Base-by-base conservation (phyloP, 2,329 filamentous ascomycete genomes). In the Pseudogymnoascus sp. region DNA sequence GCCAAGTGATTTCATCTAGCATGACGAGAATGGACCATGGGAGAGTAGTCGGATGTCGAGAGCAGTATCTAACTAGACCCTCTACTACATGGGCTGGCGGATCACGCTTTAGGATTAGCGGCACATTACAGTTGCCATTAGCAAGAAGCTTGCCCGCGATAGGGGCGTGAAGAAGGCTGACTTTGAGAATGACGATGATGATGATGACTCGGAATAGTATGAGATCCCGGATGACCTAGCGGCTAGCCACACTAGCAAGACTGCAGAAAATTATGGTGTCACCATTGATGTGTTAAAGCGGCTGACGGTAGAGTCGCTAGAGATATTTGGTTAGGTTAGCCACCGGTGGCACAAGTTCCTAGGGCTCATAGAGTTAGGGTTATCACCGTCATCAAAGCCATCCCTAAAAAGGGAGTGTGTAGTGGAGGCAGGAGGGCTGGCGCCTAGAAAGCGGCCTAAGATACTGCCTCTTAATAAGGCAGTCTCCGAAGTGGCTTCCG, bases 241-340 rank as follows among this genome's bases (percentile, higher is more conserved):
- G 11, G 59, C 59, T 29, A 38, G 17, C 35, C 59, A 61, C 59
- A 61, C 59, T 1, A 42, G 2, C 1, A 17, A 61, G 59, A 61
- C 33, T 10, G 33, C 59, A 21, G 59, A 29, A 23, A 38, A 7
- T 40, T 60, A 60, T 60, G 31, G 59, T 26, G 59, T 40, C 21
- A 60, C 10, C 15, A 59, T 65, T 60, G 38, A 64, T 37, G 37
- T 65, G 21, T 37, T 65, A n/a, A 65, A 65, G 62, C 59, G 64
- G 17, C 15, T 64, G 42, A 65, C 61, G 31, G 62, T 62, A 15
- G 59, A 65, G 42, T 64, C 62, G 19, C 64, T 65, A 40, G 59
- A 65, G 59, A 62, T 62, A 19, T 65, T 65, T 62, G 21, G 64
- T 46, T 26, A 64, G 38, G 64, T 62, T 15, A 65, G 64, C 62